Evolutionary conservation across 1,284 basidiomycete species (phyloP), one percentile per base, ranked within the genome.

Genomic region (Cryptococcus floricola): DNA sequence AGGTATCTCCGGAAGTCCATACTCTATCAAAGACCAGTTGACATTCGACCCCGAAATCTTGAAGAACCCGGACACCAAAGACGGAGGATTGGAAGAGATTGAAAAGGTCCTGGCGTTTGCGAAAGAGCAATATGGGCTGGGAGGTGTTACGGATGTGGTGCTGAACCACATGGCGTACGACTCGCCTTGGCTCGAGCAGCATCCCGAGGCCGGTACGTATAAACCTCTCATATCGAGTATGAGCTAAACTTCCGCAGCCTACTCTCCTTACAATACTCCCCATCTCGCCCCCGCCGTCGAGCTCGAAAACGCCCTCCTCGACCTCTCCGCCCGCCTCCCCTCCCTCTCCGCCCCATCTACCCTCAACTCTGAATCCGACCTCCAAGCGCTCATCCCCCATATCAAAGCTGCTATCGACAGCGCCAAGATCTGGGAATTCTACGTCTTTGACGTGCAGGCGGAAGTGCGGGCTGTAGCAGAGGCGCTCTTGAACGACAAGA

Each of bases 151-250:
- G 0, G 94, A 97, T 71, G 88, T 97, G 45, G 94, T 97, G 16
- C 82, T 95, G 58, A 97, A 97, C 73, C 93, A 97, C 70, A 96
- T 93, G 3, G 91, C 93, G 6, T 88, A 91, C 69, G 91, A 96
- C 71, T 91, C 87, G 61, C 81, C 85, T 9, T 97, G 92, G 93
- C 80, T 97, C n/a, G 73, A 84, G 41, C 84, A 93, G 5, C 93
- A 97, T 74, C 93, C 94, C 3, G 93, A 97, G 82, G 89, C 92
- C 62, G 92, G 91, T 87, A 64, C 61, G 83, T 38, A 18, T 9
- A 5, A 12, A 10, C 10, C 9, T 31, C 6, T 31, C 12, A 14
- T 34, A 28, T 7, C 3, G 39, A n/a, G 14, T n/a, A 2, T 14
- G 25, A 25, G 45, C 44, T 46, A 18, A 23, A 53, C 42, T 34